These are phyloP conservation scores for Diaporthe destruens DNA, from an alignment of 2,329 filamentous ascomycete species.

Conservation along the genomic window DNA sequence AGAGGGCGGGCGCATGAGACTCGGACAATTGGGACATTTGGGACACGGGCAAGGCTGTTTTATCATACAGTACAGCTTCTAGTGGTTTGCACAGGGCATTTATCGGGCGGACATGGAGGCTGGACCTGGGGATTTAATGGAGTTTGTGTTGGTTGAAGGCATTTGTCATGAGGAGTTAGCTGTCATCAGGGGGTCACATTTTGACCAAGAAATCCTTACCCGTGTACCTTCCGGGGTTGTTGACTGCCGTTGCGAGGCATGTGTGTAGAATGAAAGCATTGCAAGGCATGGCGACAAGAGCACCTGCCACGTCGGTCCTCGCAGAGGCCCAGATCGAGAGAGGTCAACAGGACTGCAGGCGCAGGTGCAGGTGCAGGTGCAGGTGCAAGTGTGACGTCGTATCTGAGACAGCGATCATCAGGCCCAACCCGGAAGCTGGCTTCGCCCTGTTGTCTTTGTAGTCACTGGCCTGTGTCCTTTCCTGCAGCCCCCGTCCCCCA, in stretches of 20 bases:
- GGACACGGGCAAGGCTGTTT: conserved; percentile 20
- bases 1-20: not conserved
- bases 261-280: not conserved
- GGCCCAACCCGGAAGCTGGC: not conserved
- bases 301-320: not conserved
- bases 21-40: not conserved
- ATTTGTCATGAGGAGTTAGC: not conserved
- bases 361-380: no score
- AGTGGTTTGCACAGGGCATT: conserved; percentile 7
- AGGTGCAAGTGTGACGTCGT: conserved; percentile 15
- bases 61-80: conserved; percentile 1
- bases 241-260: not conserved
- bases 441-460: not conserved
- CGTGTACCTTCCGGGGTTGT: not conserved
- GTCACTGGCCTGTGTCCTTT: not conserved
- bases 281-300: not conserved
- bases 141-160: conserved; percentile 14
- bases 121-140: conserved; percentile 19
- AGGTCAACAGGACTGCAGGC: not conserved
- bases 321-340: not conserved
- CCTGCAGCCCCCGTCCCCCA: conserved; percentile 4
- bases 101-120: not conserved
- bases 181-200: not conserved
- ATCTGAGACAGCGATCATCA: conserved; percentile 18
- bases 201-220: not conserved